Base-by-base conservation (phyloP, 1,284 basidiomycete genomes). In the Ceratobasidium sp. region DNA sequence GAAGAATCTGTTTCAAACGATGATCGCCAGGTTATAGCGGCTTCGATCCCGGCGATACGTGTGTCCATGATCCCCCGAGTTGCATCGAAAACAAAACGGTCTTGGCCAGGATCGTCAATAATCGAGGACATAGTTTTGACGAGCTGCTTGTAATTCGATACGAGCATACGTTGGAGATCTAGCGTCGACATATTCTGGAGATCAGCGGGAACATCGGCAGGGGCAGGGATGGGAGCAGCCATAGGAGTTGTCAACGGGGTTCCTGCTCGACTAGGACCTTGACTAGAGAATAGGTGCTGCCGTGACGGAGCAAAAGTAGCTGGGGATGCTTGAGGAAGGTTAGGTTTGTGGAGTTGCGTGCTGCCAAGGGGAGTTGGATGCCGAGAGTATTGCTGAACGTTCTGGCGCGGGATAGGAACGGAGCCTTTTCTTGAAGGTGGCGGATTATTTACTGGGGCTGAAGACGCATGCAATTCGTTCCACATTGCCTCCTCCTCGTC, bases 401-500 rank as follows among this genome's bases (percentile, higher is more conserved):
- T 55, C 7, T 18, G 26, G 18, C 44, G 32, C 2, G 63, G 43
- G n/a, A 44, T 14, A 28, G n/a, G 49, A 43, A 30, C 38, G 26
- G 50, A 67, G 21, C 47, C 50, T 55, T 49, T 49, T 32, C 63
- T 49, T 43, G 63, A 35, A 21, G 49, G 63, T 14, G 35, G 47
- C 13, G 63, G 63, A n/a, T n/a, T n/a, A n/a, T n/a, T n/a, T 11
- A 30, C 55, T 21, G 32, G 26, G 18, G 63, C 63, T 14, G 63
- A 67, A 1, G 63, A 55, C 21, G 47, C 44, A 35, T 67, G 63
- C 32, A 67, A 23, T 23, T 67, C 63, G 21, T 67, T 55, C 63
- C 63, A 67, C 18, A 44, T 44, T 26, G 47, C 49, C 38, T 67
- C 49, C 1, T 67, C 63, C 14, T 67, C 63, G 50, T 67, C 63